These are phyloP conservation scores for Vanrija humicola DNA, from an alignment of 1,284 basidiomycete genomes.

Conservation along the genomic window DNA sequence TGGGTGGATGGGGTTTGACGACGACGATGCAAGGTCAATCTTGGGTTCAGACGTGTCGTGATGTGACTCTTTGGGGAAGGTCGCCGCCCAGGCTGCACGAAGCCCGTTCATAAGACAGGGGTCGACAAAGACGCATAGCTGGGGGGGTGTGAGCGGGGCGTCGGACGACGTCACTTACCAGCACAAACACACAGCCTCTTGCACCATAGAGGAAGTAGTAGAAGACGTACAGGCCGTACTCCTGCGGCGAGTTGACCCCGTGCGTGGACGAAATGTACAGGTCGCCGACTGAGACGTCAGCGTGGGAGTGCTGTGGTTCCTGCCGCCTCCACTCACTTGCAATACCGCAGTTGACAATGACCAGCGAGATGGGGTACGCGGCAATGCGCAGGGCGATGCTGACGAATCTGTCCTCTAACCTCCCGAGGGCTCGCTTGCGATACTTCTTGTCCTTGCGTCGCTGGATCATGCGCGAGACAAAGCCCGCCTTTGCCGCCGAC, in stretches of 20 bases:
- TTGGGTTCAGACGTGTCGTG: too few species aligned
- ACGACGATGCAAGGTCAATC: too few species aligned
- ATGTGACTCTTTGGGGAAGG: background rate
- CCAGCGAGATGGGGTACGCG: slow-evolving; percentile 22
- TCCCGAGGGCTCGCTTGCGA: slow-evolving; percentile 7
- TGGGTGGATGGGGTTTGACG: background rate
- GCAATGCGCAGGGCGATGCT: slow-evolving; percentile 24
- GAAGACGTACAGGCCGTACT: slow-evolving; percentile 17
- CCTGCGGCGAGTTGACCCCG: slow-evolving; percentile 4
- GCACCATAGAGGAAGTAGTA: slow-evolving; percentile 21
- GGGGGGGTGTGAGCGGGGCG: background rate
- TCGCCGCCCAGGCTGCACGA: slow-evolving; percentile 2
- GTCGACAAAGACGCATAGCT: slow-evolving; percentile 13
- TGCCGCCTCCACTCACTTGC: slow-evolving; percentile 11
- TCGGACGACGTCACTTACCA: background rate
- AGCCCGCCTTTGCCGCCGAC: background rate
- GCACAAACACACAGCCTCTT: slow-evolving; percentile 12
- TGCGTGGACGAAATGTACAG: slow-evolving; percentile 12
- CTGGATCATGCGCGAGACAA: background rate
- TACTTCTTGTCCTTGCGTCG: background rate
- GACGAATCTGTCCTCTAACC: slow-evolving; percentile 19
- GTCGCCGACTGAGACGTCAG: slow-evolving; percentile 12
- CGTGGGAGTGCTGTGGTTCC: background rate
- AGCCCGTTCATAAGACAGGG: slow-evolving; percentile 12
- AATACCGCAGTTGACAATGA: slow-evolving; percentile 26